These are phyloP conservation scores for Trametes coccinea DNA, from an alignment of 768 basidiomycete genomes.

Conservation along the genomic window DNA sequence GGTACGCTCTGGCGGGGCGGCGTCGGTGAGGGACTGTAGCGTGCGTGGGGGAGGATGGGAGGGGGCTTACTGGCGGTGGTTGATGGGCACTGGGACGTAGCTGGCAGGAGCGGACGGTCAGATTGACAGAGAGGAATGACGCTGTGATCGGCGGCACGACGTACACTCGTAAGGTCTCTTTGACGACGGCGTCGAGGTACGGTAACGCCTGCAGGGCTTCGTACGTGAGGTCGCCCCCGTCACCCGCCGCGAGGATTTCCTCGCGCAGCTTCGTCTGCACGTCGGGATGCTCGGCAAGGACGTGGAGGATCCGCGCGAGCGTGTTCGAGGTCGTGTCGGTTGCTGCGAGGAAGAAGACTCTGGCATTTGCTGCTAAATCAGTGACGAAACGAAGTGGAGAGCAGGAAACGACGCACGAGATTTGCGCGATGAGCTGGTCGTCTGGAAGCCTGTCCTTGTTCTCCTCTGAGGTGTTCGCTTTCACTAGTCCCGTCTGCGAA, in stretches of 20 bases:
- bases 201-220: background rate
- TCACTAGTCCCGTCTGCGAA: too few species aligned
- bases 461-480: constrained; percentile 37
- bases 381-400: background rate
- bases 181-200: constrained; percentile 5
- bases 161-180: constrained; percentile 7
- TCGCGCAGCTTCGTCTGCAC: background rate
- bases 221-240: background rate
- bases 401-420: constrained; percentile 23
- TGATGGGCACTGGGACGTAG: constrained; percentile 47
- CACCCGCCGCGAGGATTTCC: background rate
- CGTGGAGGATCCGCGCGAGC: background rate
- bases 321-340: constrained; percentile 7
- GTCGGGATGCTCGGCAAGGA: constrained; percentile 3
- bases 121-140: background rate
- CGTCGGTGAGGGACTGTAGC: background rate
- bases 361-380: background rate
- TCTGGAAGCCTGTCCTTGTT: constrained; percentile 25
- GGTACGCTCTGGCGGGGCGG: constrained; percentile 34
- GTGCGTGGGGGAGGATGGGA: too few species aligned
- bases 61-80: constrained; percentile 20
- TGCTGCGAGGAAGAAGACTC: background rate
- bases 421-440: constrained; percentile 42
- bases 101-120: background rate
- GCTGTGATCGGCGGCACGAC: background rate